These are phyloP conservation scores for Chalciporus piperatus DNA, from an alignment of 768 basidiomycete genomes.

Conservation along the genomic window DNA sequence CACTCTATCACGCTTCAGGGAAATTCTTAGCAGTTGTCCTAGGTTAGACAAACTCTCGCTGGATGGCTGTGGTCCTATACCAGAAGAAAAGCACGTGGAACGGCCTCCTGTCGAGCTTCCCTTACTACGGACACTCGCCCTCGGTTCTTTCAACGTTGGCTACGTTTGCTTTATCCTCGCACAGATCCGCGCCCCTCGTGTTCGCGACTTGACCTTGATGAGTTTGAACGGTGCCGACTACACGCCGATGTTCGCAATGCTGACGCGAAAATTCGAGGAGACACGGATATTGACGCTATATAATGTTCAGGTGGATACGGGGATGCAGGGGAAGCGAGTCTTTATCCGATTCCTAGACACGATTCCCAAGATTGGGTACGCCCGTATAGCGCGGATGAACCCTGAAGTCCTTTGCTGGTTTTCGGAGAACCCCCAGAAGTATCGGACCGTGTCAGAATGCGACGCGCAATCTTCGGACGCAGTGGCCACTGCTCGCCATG, in stretches of 20 bases:
- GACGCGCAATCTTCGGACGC: constrained; percentile 1
- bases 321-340: constrained; percentile 20
- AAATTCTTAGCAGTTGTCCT: constrained; percentile 49
- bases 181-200: constrained; percentile 53
- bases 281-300: constrained; percentile 56
- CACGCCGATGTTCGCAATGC: constrained; percentile 40
- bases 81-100: constrained; percentile 25
- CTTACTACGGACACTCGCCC: constrained; percentile 47
- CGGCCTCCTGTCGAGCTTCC: constrained; percentile 45
- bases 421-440: constrained; percentile 36
- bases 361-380: constrained; percentile 53
- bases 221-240: constrained; percentile 52
- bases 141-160: constrained; percentile 52
- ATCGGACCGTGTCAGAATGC: constrained; percentile 12
- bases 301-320: constrained; percentile 37
- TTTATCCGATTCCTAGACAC: constrained; percentile 54
- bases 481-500: constrained; percentile 7
- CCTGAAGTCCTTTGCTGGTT: constrained; percentile 47
- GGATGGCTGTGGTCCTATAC: constrained; percentile 59
- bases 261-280: constrained; percentile 50
- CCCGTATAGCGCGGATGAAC: constrained; percentile 47
- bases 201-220: constrained; percentile 59
- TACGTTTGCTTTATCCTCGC: constrained; percentile 48
- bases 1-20: constrained; percentile 46
- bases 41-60: constrained; percentile 53